Evolutionary conservation across 768 basidiomycete genomes (phyloP), one percentile per base, ranked within the genome.

Genomic region (Plicaturopsis crispa): DNA sequence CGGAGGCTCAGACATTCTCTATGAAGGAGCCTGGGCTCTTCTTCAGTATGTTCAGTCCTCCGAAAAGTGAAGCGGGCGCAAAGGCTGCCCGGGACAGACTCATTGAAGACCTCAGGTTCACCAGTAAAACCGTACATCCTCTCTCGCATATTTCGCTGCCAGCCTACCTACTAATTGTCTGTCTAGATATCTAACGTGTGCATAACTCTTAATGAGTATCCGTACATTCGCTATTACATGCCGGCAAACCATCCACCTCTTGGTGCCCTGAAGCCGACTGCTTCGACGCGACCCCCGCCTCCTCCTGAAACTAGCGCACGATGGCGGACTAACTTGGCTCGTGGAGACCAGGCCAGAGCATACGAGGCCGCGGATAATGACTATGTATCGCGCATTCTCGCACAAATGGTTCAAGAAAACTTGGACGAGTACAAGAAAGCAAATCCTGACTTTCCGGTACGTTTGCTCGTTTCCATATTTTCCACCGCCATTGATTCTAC

Each of bases 141-240:
- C n/a, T n/a, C n/a, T 21, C 10, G 13, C 3, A 23, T 12, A 21
- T 19, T 39, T 41, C 12, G n/a, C 2, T 12, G n/a, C 2, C 16
- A 12, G 20, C 18, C 8, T 17, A 28, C 18, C 16, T 13, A 33
- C 36, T 42, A 11, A 46, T 39, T 36, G 41, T 7, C 22, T n/a
- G n/a, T 30, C 34, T 50, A 85, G 92, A 82, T 99, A 46, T 59
- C 89, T 19, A 96, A 97, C 50, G 61, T 93, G 3, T 89, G 92
- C 57, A 83, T 96, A 12, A 78, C 88, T 0, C 61, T 98, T 20
- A 84, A 90, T 50, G 96, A 99, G 56, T 88, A 82, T 51, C 96
- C 96, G 0, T 84, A 76, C 55, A 82, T 98, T 47, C 84, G 94
- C 22, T 98, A 94, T 62, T 97, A 96, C 56, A 63, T 86, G 37